phyloP scores from a whole-genome alignment of 306 rosid species.

The Trifolium repens region DNA sequence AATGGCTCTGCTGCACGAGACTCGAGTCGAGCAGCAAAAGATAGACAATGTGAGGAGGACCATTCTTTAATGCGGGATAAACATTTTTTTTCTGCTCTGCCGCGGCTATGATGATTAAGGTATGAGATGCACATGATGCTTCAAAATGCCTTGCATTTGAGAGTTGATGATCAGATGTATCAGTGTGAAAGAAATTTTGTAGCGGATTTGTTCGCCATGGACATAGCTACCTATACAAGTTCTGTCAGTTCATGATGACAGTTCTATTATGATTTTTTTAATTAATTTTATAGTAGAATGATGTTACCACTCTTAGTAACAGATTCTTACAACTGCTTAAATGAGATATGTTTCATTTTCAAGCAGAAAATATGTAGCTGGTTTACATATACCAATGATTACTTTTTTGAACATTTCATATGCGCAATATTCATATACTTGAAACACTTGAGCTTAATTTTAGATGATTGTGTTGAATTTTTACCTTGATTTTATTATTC shows the following conservation, averaged over 20 bases:
- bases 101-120: conserved; percentile 33
- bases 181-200: conserved; percentile 25
- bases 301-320: conserved; percentile 43
- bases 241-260: conserved; percentile 24
- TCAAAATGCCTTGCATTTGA: conserved; percentile 37
- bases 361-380: conserved; percentile 21
- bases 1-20: conserved; percentile 33
- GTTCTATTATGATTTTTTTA: neutral
- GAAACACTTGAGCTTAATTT: conserved; percentile 20
- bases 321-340: conserved; percentile 19
- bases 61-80: conserved; percentile 34
- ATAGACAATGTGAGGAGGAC: conserved; percentile 35
- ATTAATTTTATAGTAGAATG: conserved; percentile 33
- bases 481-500: neutral
- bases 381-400: conserved; percentile 8
- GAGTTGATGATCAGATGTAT: conserved; percentile 33
- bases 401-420: neutral
- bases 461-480: neutral
- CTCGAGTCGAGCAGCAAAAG: conserved; percentile 20
- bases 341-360: conserved; percentile 15
- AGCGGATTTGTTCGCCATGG: conserved; percentile 41
- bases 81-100: conserved; percentile 7
- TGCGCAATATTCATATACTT: neutral
- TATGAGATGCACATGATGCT: conserved; percentile 45
- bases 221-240: conserved; percentile 31